Base-by-base conservation (phyloP, 129 eudicot species). In the Chrysanthemum makinoi region DNA sequence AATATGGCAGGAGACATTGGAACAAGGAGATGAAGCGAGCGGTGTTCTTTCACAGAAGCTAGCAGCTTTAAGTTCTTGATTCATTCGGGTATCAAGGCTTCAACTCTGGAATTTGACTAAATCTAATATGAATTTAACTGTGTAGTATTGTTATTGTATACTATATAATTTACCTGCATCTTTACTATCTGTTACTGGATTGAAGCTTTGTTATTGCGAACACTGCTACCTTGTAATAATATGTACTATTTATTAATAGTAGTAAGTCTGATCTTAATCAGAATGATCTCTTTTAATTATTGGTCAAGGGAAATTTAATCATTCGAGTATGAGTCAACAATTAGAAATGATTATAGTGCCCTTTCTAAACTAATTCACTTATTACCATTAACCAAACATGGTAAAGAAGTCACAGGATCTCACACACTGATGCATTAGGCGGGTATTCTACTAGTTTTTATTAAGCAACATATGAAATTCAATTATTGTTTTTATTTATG, bases 31-130 rank as follows among this genome's bases (percentile, higher is more conserved):
- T n/a, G 86, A 85, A 57, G 82, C 69, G 63, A 75, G 74, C 54
- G 28, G 76, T 69, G 86, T 79, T 73, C 82, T 85, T 60, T 79
- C 86, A 48, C 84, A 69, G 80, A 85, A 82, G 84, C 78, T 81
- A 48, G 78, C 84, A 44, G 83, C 84, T 20, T 78, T 78, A 33
- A 80, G 79, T 59, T 80, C 84, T 56, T 80, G 74, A 76, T 44
- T 19, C 68, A 22, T 22, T 22, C 35, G 62, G 61, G 39, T 16
- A 49, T 52, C 50, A 55, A 53, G 71, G 72, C 73, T 58, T 62
- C 24, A 59, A 52, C 30, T 68, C 44, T 63, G 48, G 66, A 46
- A 18, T 53, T 20, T 69, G 69, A 61, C 70, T 18, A 30, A 49
- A 59, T 68, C n/a, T 51, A 53, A 52, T 61, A 44, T 77, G 12